Percentiles rank a stretch among this genome's conserved stretches.
phyloP scores from a whole-genome alignment of 441 rosid genomes.

The Codiaeum variegatum region DNA sequence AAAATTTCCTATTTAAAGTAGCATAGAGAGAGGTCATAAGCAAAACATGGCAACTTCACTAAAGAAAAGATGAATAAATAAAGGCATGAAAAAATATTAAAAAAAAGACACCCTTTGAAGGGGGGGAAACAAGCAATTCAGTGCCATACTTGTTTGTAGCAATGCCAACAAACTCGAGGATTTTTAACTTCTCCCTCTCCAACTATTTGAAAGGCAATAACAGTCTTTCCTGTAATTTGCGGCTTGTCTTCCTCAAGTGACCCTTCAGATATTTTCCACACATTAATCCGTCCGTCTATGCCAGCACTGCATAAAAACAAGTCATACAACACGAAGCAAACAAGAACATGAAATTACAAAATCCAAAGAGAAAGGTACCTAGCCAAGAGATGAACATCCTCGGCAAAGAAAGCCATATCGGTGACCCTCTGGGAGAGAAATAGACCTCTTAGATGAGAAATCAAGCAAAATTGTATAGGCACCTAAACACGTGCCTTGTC shows the following conservation, averaged over 20 bases:
- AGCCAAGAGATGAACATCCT: slow-evolving; percentile 24
- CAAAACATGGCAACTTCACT: neutral
- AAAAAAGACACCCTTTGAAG: neutral
- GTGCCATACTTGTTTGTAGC: slow-evolving; percentile 63
- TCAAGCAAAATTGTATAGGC: neutral
- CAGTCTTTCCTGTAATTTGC: slow-evolving; percentile 56
- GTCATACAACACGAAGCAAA: slow-evolving; percentile 15
- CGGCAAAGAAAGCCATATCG: slow-evolving; percentile 54
- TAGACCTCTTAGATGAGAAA: slow-evolving; percentile 9
- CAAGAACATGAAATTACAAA: slow-evolving; percentile 11
- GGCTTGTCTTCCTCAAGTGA: slow-evolving; percentile 66
- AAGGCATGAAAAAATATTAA: neutral
- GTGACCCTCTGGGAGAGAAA: slow-evolving; percentile 56
- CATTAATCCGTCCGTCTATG: slow-evolving; percentile 61
- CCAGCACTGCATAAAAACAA: slow-evolving; percentile 50
- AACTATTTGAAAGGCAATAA: slow-evolving; percentile 58
- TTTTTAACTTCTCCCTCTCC: slow-evolving; percentile 54
- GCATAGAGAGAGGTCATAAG: neutral
- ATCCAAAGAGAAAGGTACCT: slow-evolving; percentile 43
- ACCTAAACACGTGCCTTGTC: neutral
- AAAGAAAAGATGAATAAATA: neutral
- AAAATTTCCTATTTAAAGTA: slow-evolving; percentile 59
- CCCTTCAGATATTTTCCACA: slow-evolving; percentile 77
- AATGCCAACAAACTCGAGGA: slow-evolving; percentile 89
- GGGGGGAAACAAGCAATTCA: neutral